phyloP scores from a whole-genome alignment of 768 basidiomycete genomes.

The Panaeolus papilionaceus region DNA sequence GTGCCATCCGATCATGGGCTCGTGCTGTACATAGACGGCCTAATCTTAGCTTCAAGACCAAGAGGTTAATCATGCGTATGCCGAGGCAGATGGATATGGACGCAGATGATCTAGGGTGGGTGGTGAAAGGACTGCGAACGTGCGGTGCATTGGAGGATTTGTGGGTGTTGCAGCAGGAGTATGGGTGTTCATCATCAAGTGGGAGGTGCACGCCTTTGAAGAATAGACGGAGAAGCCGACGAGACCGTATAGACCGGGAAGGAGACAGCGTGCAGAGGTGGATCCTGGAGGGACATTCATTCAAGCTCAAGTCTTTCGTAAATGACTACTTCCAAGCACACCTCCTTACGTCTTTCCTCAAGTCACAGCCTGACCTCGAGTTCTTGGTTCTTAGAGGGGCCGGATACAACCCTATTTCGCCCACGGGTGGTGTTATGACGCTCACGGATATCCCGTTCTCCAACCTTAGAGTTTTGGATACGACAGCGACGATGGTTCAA shows the following conservation, averaged over 20 bases:
- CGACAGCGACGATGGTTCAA: constrained; percentile 25
- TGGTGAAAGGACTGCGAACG: constrained; percentile 24
- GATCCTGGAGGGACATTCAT: constrained; percentile 30
- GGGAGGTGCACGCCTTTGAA: background rate
- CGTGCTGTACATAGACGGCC: constrained; percentile 25
- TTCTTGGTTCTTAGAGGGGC: constrained; percentile 16
- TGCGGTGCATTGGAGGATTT: constrained; percentile 28
- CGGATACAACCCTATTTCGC: constrained; percentile 9
- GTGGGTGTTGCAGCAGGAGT: constrained; percentile 21
- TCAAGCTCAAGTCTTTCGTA: constrained; percentile 28
- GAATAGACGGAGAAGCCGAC: background rate
- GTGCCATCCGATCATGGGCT: constrained; percentile 30
- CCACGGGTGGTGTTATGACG: constrained; percentile 6
- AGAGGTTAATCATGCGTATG: constrained; percentile 25
- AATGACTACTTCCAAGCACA: constrained; percentile 30
- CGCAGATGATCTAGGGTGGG: constrained; percentile 27
- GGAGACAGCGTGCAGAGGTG: constrained; percentile 25
- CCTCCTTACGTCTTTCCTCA: constrained; percentile 26
- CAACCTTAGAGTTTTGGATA: constrained; percentile 25
- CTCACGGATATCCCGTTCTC: constrained; percentile 23
- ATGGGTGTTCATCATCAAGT: background rate
- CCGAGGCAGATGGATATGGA: constrained; percentile 26
- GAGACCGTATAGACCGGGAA: constrained; percentile 14
- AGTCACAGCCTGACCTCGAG: constrained; percentile 22
- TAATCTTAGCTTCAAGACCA: constrained; percentile 24